Evolutionary conservation across 148 eudicot genomes (phyloP).

Genomic region (Dysphania ambrosioides): DNA sequence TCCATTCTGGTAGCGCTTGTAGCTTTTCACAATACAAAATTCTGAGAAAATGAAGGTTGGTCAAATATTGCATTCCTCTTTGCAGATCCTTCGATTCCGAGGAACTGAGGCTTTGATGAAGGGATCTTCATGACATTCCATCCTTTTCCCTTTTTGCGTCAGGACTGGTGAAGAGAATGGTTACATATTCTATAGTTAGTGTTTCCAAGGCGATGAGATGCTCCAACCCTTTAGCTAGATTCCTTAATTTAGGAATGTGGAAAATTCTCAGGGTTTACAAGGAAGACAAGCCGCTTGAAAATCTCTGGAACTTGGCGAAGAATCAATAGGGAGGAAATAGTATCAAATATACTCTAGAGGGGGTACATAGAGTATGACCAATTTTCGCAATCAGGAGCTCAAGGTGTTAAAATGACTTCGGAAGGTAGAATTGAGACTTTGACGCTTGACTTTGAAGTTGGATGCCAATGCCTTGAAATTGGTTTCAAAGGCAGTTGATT

Average conservation of each 20-base stretch:
- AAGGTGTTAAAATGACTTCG: too few relatives aligned
- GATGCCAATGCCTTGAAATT: too few relatives aligned
- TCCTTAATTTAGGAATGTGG: neutral
- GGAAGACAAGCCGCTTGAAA: conserved; percentile 16
- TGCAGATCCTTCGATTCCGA: conserved; percentile 11
- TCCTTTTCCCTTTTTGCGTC: conserved; percentile 1
- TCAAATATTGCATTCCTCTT: conserved; percentile 14
- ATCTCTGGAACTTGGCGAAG: conserved; percentile 11
- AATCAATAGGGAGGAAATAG: too few relatives aligned
- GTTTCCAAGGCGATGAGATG: conserved; percentile 19
- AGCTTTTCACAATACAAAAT: conserved; percentile 1
- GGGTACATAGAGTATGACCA: too few relatives aligned
- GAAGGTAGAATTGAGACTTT: too few relatives aligned
- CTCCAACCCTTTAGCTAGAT: conserved; percentile 17
- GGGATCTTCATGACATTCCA: conserved; percentile 14
- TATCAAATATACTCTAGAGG: too few relatives aligned
- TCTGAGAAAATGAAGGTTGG: conserved; percentile 5
- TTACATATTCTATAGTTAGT: neutral
- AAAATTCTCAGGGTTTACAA: conserved; percentile 1
- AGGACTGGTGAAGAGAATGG: neutral
- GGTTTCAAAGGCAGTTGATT: too few relatives aligned
- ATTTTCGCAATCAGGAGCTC: too few relatives aligned
- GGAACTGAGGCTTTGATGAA: neutral
- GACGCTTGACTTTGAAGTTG: too few relatives aligned
- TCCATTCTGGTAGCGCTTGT: conserved; percentile 9